Evolutionary conservation across 352 stramenopile genomes (phyloP).

Genomic region (Phytophthora fragariaefolia): DNA sequence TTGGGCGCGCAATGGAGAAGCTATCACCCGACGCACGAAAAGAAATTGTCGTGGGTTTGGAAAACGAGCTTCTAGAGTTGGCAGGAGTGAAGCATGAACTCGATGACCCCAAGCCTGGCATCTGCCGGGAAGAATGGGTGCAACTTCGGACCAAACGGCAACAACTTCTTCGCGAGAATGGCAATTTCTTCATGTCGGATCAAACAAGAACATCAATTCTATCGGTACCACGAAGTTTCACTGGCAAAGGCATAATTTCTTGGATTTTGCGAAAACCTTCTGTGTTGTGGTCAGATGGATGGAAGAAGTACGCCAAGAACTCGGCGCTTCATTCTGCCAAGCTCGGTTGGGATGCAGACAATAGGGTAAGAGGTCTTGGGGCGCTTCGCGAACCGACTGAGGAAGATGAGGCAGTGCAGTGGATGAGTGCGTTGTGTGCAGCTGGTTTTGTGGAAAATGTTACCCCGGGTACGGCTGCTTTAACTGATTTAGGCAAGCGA

Average conservation of each 20-base stretch:
- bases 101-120: conserved; percentile 9
- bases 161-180: conserved; percentile 49
- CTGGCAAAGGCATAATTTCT: conserved; percentile 64
- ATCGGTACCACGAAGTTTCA: conserved; percentile 55
- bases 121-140: conserved; percentile 61
- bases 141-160: conserved; percentile 48
- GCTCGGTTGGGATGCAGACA: conserved; percentile 45
- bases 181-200: conserved; percentile 63
- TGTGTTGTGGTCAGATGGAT: conserved; percentile 62
- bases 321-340: conserved; percentile 22
- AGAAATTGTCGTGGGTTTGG: conserved; percentile 61
- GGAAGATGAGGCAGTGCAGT: conserved; percentile 45
- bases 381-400: conserved; percentile 53
- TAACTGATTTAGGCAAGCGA: conserved; percentile 42
- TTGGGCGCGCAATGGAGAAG: conserved; percentile 63
- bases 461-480: conserved; percentile 15
- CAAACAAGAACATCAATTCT: conserved; percentile 47
- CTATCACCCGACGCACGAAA: conserved; percentile 59
- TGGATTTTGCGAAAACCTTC: conserved; percentile 58
- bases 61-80: conserved; percentile 72
- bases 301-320: conserved; percentile 59
- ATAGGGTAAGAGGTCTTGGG: conserved; percentile 38
- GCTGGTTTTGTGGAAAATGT: conserved; percentile 68
- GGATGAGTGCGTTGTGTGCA: conserved; percentile 64
- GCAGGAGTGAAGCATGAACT: conserved; percentile 28